Base-by-base conservation (phyloP, 345 rosid genomes). In the Gossypium anomalum region DNA sequence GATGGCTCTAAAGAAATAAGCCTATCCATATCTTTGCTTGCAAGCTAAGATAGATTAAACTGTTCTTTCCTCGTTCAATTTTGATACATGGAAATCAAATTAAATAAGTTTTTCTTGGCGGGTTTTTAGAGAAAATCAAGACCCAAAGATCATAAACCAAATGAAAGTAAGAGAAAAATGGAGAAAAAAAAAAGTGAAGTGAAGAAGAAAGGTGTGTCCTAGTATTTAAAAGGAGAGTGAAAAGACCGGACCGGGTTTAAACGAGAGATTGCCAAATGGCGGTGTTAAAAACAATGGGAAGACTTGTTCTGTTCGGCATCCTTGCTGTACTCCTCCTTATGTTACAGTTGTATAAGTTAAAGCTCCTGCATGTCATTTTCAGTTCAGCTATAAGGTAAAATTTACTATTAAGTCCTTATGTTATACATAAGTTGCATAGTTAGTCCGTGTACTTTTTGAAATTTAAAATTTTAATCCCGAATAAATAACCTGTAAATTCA, bases 1-100 rank as follows among this genome's bases (percentile, higher is more conserved):
- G 89, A 88, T 10, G 92, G 92, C 80, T 88, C 90, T 75, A 88
- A 74, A 55, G 86, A 79, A 19, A 89, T 80, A 13, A 89, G 90
- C 83, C 93, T 78, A 60, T 87, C 89, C 93, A 87, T 89, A 3
- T 17, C 25, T 61, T 7, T 55, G 4, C 38, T 58, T 60, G 56
- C 55, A 23, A 72, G n/a, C 17, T 1, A 69, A 47, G 57, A 43
- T 48, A 67, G 43, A 56, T 47, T 67, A 47, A 57, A 20, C 5
- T 20, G 4, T 19, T 20, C 20, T 51, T 15, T 15, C 6, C 7
- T 34, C 41, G 41, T 34, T 15, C 11, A 3, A 19, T 9, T 57
- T 22, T 22, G 25, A 9, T 8, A 48, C 52, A 48, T 55, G 59
- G 23, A 47, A 56, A 56, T 56, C 2, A 22, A 44, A 23, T 23